Conservation (phyloP, 2,329 filamentous ascomycete species). For the Keithomyces neogunnii region DNA sequence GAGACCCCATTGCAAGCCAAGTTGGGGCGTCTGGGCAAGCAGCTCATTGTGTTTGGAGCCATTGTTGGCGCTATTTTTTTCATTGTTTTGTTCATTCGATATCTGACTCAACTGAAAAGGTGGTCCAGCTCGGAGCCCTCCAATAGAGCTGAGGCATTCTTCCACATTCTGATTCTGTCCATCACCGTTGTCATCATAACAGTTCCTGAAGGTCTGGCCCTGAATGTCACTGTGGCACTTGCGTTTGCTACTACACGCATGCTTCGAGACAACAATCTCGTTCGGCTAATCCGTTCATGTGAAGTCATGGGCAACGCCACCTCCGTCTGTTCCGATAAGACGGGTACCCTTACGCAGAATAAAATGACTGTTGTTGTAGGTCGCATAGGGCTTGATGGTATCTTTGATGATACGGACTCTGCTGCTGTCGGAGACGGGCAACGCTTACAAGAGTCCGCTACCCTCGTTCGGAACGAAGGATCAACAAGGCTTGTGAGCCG, state of each 20-base stretch:
- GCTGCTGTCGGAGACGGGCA: constrained; percentile 11
- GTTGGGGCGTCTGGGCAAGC: constrained; percentile 67
- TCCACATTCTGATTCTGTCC: constrained; percentile 49
- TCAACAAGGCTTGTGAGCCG: constrained; percentile 20
- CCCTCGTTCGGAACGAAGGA: constrained; percentile 15
- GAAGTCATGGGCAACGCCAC: constrained; percentile 59
- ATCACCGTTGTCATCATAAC: constrained; percentile 52
- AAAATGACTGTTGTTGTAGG: constrained; percentile 54
- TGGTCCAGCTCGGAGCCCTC: constrained; percentile 31
- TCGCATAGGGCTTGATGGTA: constrained; percentile 35
- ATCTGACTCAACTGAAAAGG: constrained; percentile 22
- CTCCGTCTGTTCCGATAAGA: constrained; percentile 58
- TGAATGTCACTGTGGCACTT: constrained; percentile 53
- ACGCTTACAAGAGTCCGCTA: constrained; percentile 13
- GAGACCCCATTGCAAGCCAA: constrained; percentile 73
- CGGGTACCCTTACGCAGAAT: constrained; percentile 56
- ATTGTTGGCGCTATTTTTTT: constrained; percentile 34
- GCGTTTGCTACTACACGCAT: constrained; percentile 56
- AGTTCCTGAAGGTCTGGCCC: constrained; percentile 50
- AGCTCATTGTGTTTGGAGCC: constrained; percentile 46
- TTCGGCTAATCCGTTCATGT: constrained; percentile 49
- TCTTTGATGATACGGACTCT: constrained; percentile 27
- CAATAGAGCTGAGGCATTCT: constrained; percentile 46
- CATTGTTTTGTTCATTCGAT: constrained; percentile 31
- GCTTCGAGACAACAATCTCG: constrained; percentile 55